Evolutionary conservation across 768 basidiomycete genomes (phyloP).

Genomic region (Infundibulicybe gibba): DNA sequence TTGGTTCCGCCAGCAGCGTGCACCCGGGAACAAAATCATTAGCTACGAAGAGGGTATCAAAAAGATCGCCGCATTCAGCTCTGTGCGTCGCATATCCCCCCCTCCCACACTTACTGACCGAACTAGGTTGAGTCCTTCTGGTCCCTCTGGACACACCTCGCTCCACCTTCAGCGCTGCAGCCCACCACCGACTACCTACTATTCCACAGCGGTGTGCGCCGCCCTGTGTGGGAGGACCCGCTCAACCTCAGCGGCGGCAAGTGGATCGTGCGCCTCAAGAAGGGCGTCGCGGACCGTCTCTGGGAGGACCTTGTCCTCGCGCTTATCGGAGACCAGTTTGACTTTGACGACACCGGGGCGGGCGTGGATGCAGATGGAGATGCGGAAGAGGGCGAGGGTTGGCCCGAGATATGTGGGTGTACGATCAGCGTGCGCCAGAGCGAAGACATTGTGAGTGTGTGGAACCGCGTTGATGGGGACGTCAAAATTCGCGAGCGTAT

Average conservation of each 20-base stretch:
- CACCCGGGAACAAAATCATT: conserved; percentile 84
- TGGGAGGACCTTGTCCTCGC: conserved; percentile 91
- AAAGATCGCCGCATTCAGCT: conserved; percentile 86
- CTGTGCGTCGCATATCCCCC: conserved; percentile 41
- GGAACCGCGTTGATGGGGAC: conserved; percentile 85
- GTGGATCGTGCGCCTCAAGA: conserved; percentile 92
- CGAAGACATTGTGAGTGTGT: conserved; percentile 92
- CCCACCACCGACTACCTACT: conserved; percentile 94
- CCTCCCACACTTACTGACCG: conserved; percentile 8
- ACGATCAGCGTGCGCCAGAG: conserved; percentile 91
- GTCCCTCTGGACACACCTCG: conserved; percentile 90
- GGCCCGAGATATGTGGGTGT: conserved; percentile 90
- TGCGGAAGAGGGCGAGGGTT: conserved; percentile 27
- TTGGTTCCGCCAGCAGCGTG: conserved; percentile 89
- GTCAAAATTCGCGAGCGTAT: conserved; percentile 75
- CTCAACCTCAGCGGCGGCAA: conserved; percentile 86
- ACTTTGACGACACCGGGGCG: conserved; percentile 28
- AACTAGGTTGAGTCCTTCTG: conserved; percentile 90
- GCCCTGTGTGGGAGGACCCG: conserved; percentile 96
- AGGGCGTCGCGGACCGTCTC: conserved; percentile 85
- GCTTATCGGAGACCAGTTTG: conserved; percentile 88
- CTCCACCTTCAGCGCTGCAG: conserved; percentile 76
- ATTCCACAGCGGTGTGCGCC: conserved; percentile 80
- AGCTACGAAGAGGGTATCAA: conserved; percentile 96
- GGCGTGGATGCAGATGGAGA: conserved; percentile 35